These are phyloP conservation scores for Scheffersomyces parashehatae DNA, from an alignment of 1,139 yeast genomes.

Conservation along the genomic window DNA sequence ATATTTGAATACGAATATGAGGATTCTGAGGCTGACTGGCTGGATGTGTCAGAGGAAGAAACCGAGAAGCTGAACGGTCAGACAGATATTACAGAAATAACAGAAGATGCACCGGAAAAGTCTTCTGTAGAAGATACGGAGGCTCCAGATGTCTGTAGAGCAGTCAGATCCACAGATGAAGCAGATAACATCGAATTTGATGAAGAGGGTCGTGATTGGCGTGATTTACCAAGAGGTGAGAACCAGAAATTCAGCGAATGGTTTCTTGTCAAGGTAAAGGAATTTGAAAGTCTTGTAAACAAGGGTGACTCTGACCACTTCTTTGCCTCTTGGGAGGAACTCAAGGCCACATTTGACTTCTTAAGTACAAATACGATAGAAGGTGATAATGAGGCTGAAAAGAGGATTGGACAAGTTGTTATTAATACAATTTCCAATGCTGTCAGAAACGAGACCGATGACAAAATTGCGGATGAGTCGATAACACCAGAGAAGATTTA, in stretches of 20 bases:
- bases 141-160: conserved; percentile 21
- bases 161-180: conserved; percentile 29
- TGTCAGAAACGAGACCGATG: conserved; percentile 35
- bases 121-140: neutral
- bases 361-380: conserved; percentile 26
- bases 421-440: conserved; percentile 54
- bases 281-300: conserved; percentile 17
- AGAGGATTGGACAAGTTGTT: conserved; percentile 39
- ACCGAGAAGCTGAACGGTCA: conserved; percentile 9
- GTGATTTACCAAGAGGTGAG: conserved; percentile 63
- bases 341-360: conserved; percentile 30
- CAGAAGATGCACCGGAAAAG: neutral
- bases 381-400: conserved; percentile 27
- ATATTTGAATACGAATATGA: conserved; percentile 65
- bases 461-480: conserved; percentile 13
- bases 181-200: conserved; percentile 47
- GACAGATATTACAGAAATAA: conserved; percentile 7
- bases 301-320: conserved; percentile 28
- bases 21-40: conserved; percentile 32
- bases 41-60: conserved; percentile 24
- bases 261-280: conserved; percentile 19
- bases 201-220: conserved; percentile 64
- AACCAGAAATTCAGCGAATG: conserved; percentile 33
- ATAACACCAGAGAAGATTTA: conserved; percentile 55
- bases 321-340: conserved; percentile 31